These are phyloP conservation scores for Nemania bipapillata DNA, from an alignment of 2,329 filamentous ascomycete species.

Conservation along the genomic window DNA sequence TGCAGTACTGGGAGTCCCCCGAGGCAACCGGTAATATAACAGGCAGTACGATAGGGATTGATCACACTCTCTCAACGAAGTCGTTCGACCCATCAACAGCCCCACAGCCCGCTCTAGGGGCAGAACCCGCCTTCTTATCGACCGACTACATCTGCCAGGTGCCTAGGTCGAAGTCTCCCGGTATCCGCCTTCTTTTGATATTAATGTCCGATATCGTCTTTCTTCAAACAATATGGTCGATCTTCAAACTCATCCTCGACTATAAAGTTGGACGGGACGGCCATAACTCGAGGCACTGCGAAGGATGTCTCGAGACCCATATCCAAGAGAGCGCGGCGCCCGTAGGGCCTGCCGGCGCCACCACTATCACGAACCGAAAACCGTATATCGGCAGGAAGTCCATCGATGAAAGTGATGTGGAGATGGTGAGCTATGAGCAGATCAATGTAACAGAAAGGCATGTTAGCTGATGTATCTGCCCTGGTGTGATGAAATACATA, in stretches of 20 bases:
- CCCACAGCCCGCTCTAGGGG: slow-evolving; percentile 10
- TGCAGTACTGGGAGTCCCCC: slow-evolving; percentile 12
- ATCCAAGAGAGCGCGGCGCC: background rate
- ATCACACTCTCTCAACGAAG: background rate
- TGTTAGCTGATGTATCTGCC: background rate
- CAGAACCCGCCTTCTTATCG: slow-evolving; percentile 22
- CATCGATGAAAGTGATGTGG: background rate
- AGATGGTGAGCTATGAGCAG: background rate
- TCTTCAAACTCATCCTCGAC: slow-evolving; percentile 35
- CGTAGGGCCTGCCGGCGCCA: background rate
- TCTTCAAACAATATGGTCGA: slow-evolving; percentile 34
- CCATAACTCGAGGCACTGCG: background rate
- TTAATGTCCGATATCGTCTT: slow-evolving; percentile 37
- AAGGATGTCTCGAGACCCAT: slow-evolving; percentile 9
- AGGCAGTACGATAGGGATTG: background rate
- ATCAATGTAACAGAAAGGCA: background rate
- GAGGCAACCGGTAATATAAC: background rate
- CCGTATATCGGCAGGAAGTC: background rate
- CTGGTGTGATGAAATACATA: background rate
- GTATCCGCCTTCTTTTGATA: slow-evolving; percentile 30
- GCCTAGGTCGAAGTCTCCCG: slow-evolving; percentile 31
- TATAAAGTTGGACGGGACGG: slow-evolving; percentile 8
- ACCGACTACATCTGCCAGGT: slow-evolving; percentile 33
- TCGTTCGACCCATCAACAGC: slow-evolving; percentile 27
- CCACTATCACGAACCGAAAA: background rate